Conservation (phyloP, 768 basidiomycete species). For the Paxillus rubicundulus region DNA sequence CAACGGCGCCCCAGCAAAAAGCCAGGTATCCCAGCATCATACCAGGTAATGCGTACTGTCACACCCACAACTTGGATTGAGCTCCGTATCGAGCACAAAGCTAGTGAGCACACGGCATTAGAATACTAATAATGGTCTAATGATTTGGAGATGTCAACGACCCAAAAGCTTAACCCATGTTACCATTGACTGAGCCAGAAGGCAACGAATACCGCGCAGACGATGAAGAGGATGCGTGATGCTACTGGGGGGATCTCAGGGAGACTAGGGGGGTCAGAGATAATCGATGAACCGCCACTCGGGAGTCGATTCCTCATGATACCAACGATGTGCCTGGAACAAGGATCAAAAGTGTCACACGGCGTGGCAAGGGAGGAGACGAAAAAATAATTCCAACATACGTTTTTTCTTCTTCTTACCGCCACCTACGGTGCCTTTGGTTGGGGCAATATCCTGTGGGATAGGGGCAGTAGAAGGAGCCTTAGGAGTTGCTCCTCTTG, state of each 20-base stretch:
- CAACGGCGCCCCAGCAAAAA: not conserved
- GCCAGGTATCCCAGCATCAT: not conserved
- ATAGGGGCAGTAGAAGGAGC: constrained; percentile 33
- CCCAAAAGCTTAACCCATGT: not conserved
- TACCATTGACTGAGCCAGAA: not conserved
- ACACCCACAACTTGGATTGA: not conserved
- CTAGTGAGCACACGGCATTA: not conserved
- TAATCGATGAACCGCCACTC: not conserved
- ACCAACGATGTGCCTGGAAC: constrained; percentile 24
- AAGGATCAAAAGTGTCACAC: constrained; percentile 3
- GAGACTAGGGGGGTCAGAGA: not conserved
- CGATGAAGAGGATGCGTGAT: not conserved
- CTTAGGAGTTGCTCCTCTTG: constrained; percentile 32
- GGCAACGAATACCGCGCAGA: too few species aligned
- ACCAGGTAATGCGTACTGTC: too few species aligned
- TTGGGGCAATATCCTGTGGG: constrained; percentile 42
- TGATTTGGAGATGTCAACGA: not conserved
- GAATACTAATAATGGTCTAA: not conserved
- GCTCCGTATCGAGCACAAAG: not conserved
- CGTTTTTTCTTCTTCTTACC: constrained; percentile 80
- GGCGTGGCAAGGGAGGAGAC: not conserved
- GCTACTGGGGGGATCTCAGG: not conserved
- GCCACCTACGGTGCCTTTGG: constrained; percentile 48
- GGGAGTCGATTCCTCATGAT: constrained; percentile 2
- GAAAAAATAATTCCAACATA: constrained; percentile 33